Percentiles rank a stretch among this genome's conserved stretches.
Conservation (phyloP, 1,284 basidiomycete genomes). For the Ceratobasidium sp. region DNA sequence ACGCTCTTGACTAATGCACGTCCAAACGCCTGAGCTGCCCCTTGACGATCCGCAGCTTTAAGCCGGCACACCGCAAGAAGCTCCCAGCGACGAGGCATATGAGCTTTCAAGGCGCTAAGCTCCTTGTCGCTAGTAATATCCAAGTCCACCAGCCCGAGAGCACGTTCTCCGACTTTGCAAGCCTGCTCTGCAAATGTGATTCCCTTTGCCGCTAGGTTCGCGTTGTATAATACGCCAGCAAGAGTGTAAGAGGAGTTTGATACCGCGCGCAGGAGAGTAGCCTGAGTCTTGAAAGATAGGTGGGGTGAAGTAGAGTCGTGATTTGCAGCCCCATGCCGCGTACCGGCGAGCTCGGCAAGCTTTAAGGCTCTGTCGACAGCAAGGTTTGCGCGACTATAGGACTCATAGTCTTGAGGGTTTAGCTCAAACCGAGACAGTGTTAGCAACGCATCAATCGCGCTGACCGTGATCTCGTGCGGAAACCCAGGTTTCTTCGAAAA, state of each 20-base stretch:
- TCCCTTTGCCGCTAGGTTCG: constrained; percentile 45
- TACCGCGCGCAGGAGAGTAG: constrained; percentile 46
- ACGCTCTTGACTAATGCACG: constrained; percentile 32
- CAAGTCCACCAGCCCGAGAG: constrained; percentile 16
- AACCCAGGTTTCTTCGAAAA: constrained; percentile 25
- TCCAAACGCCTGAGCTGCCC: constrained; percentile 6
- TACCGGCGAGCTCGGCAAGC: background rate
- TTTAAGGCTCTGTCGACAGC: constrained; percentile 22
- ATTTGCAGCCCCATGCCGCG: background rate
- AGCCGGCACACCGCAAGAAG: constrained; percentile 54
- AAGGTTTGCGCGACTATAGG: constrained; percentile 6
- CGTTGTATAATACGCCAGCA: constrained; percentile 57
- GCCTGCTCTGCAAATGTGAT: constrained; percentile 47
- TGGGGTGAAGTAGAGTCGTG: background rate
- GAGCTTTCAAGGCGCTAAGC: constrained; percentile 39
- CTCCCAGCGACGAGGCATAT: constrained; percentile 54
- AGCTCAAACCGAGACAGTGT: constrained; percentile 25
- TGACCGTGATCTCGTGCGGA: constrained; percentile 32
- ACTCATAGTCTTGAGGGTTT: constrained; percentile 29
- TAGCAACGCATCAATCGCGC: constrained; percentile 35
- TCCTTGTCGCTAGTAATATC: constrained; percentile 44
- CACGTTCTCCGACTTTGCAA: constrained; percentile 46
- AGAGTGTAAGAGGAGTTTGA: constrained; percentile 58
- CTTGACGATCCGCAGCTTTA: constrained; percentile 50
- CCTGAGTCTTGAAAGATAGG: constrained; percentile 2